Percentiles rank a stretch among this genome's conserved stretches.
Evolutionary conservation across 768 basidiomycete species (phyloP).

Genomic region (Rhizopogon vesiculosus): DNA sequence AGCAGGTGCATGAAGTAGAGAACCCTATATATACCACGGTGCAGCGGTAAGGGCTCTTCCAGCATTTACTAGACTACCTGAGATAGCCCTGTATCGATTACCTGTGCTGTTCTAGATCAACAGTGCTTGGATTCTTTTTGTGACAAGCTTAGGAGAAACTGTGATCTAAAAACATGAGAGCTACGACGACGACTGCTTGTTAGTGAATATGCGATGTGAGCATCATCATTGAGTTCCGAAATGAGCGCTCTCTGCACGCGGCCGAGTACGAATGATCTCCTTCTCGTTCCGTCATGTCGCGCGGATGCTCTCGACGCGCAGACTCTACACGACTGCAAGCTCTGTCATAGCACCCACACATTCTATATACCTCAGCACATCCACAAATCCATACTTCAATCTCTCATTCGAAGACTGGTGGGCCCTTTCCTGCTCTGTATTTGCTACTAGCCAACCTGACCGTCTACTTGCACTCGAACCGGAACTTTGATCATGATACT

Average conservation of each 20-base stretch:
- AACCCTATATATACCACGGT: slow-evolving; percentile 78
- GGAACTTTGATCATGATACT: slow-evolving; percentile 6
- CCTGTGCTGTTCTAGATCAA: not conserved
- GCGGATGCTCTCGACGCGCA: slow-evolving; percentile 17
- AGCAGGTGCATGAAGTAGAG: slow-evolving; percentile 84
- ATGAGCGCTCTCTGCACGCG: not conserved
- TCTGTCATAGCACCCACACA: slow-evolving; percentile 32
- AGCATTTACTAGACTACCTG: not conserved
- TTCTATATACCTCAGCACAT: slow-evolving; percentile 69
- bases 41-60: slow-evolving; percentile 59
- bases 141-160: not conserved
- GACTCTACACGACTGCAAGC: slow-evolving; percentile 9
- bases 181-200: too few species aligned
- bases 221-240: not conserved
- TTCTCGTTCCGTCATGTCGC: slow-evolving; percentile 22
- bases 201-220: too few species aligned
- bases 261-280: slow-evolving; percentile 19
- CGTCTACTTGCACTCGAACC: not conserved
- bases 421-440: slow-evolving; percentile 15
- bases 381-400: slow-evolving; percentile 85
- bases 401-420: slow-evolving; percentile 89
- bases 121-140: not conserved
- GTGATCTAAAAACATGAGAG: not conserved
- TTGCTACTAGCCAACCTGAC: not conserved
- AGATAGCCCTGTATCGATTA: not conserved